A percentile compares a stretch with the other conserved stretches of the same genome.
Evolutionary conservation across 2,329 filamentous ascomycete genomes (phyloP).

Genomic region (Calonectria pseudoreteaudii): DNA sequence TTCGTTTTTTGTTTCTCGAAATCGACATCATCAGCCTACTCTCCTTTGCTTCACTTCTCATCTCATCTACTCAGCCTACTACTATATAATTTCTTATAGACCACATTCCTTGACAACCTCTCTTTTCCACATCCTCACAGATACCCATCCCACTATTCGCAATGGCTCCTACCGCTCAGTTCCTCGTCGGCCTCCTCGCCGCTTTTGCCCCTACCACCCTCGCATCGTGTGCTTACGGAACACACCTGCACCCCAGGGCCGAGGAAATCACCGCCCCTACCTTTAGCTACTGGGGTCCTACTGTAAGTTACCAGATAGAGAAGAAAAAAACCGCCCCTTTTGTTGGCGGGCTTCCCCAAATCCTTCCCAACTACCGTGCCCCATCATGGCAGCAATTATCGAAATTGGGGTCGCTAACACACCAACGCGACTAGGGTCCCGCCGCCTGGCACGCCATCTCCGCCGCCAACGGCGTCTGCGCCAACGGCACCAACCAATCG

Average conservation of each 20-base stretch:
- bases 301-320: conserved; percentile 45
- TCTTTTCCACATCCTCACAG: neutral
- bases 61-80: neutral
- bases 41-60: neutral
- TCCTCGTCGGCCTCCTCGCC: conserved; percentile 32
- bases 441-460: conserved; percentile 64
- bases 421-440: conserved; percentile 52
- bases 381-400: neutral
- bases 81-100: neutral
- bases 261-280: conserved; percentile 47
- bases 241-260: conserved; percentile 48
- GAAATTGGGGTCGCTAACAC: neutral
- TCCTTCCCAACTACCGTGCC: neutral
- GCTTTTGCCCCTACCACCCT: conserved; percentile 33
- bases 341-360: neutral
- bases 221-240: conserved; percentile 56
- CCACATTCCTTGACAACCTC: neutral
- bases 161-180: conserved; percentile 13
- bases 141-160: neutral
- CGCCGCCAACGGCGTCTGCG: conserved; percentile 58
- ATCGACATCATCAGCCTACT: neutral
- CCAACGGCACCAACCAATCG: conserved; percentile 62
- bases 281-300: conserved; percentile 52
- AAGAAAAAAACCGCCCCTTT: no score
- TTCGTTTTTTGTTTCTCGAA: conserved; percentile 4